A percentile compares a stretch with the other conserved stretches of the same genome.
Conservation (phyloP, 306 rosid genomes). For the Vicia villosa region DNA sequence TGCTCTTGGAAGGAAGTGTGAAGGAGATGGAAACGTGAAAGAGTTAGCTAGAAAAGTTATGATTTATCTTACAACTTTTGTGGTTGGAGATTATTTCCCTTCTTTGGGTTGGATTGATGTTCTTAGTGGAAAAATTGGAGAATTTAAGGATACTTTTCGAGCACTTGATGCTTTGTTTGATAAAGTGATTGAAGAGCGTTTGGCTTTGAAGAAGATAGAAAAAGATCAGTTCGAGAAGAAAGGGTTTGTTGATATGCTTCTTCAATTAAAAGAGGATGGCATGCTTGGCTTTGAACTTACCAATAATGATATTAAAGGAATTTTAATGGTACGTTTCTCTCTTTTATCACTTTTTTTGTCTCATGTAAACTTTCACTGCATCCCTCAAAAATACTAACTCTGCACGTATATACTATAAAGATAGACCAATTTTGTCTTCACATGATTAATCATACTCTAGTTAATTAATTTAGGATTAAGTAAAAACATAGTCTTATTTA, state of each 20-base stretch:
- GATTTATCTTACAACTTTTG: not conserved
- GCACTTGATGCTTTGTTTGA: not conserved
- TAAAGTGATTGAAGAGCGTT: conserved; percentile 3
- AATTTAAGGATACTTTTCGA: not conserved
- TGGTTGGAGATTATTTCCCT: conserved; percentile 6
- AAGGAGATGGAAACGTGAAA: not conserved
- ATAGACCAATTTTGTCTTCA: not conserved
- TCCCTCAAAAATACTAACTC: not conserved
- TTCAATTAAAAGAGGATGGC: conserved; percentile 18
- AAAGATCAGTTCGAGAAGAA: not conserved
- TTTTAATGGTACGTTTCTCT: conserved; percentile 26
- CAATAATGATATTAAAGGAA: conserved; percentile 29
- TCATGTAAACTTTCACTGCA: not conserved
- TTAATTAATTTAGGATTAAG: not conserved
- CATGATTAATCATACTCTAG: not conserved
- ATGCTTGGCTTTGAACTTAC: conserved; percentile 4
- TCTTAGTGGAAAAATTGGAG: not conserved
- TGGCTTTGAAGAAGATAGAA: conserved; percentile 24
- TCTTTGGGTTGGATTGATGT: conserved; percentile 11
- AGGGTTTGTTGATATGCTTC: conserved; percentile 32
- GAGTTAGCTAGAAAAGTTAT: not conserved
- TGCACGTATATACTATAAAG: not conserved
- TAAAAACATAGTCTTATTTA: not conserved
- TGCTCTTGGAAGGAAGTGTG: not conserved
- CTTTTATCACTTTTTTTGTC: not conserved